phyloP scores from a whole-genome alignment of 805 yeast genomes.

The Wickerhamomyces mucosus region DNA sequence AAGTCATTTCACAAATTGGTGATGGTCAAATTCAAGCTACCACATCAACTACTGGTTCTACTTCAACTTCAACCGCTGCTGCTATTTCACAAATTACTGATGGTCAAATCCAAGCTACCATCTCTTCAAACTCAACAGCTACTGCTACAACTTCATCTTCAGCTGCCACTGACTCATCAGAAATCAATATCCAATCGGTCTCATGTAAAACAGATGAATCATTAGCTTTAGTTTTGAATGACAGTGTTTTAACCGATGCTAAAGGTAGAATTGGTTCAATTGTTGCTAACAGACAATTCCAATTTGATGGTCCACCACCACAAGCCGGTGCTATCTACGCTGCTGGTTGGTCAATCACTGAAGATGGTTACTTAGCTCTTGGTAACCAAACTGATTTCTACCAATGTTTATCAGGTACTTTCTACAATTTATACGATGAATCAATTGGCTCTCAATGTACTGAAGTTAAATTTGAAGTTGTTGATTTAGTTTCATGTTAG shows the following conservation, averaged over 20 bases:
- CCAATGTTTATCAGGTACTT: constrained; percentile 68
- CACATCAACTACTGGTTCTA: constrained; percentile 39
- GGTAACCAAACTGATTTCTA: constrained; percentile 55
- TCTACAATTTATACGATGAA: constrained; percentile 71
- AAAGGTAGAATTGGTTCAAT: constrained; percentile 67
- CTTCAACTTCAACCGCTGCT: constrained; percentile 18
- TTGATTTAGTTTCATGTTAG: constrained; percentile 50
- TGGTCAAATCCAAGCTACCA: constrained; percentile 24
- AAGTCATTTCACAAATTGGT: constrained; percentile 19
- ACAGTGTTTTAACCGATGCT: constrained; percentile 44
- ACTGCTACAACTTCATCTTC: constrained; percentile 19
- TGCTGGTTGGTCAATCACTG: constrained; percentile 52
- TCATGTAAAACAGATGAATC: constrained; percentile 41
- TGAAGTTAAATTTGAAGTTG: constrained; percentile 50
- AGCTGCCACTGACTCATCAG: neutral
- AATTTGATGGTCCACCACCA: constrained; percentile 81
- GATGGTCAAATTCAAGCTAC: constrained; percentile 25
- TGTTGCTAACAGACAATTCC: constrained; percentile 79
- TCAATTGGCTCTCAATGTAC: constrained; percentile 52
- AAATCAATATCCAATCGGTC: too few relatives aligned
- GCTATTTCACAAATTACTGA: constrained; percentile 17
- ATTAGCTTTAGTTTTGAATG: constrained; percentile 45
- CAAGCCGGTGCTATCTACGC: constrained; percentile 71
- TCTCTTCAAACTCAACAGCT: constrained; percentile 21
- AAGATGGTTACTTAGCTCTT: constrained; percentile 52